phyloP scores from a whole-genome alignment of 2,329 filamentous ascomycete species.

The Penicillium palitans region DNA sequence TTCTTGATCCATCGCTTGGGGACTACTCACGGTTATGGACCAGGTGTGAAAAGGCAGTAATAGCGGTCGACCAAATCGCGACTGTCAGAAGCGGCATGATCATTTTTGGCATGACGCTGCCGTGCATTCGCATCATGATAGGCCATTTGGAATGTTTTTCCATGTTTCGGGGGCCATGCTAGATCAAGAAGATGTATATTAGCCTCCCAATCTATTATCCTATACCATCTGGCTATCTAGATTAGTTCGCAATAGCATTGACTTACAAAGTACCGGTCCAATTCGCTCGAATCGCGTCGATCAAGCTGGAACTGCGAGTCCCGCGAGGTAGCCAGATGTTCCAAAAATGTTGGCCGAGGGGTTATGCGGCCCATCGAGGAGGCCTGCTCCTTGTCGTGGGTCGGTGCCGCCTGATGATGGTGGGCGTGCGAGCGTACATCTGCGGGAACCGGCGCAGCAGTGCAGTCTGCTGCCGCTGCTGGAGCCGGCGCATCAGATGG shows the following conservation, averaged over 20 bases:
- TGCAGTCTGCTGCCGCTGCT: conserved; percentile 13
- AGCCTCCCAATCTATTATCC: background rate
- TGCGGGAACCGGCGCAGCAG: conserved; percentile 18
- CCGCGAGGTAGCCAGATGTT: conserved; percentile 34
- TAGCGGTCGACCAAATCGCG: conserved; percentile 63
- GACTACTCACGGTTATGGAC: conserved; percentile 42
- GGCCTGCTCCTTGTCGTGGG: conserved; percentile 26
- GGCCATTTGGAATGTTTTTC: conserved; percentile 75
- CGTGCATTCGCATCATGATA: conserved; percentile 72
- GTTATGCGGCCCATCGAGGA: conserved; percentile 26
- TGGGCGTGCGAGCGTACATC: conserved; percentile 16
- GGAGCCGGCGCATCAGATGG: conserved; percentile 15
- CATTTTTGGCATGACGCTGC: conserved; percentile 72
- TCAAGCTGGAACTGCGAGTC: conserved; percentile 34
- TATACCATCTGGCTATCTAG: background rate
- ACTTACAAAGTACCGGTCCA: conserved; percentile 63
- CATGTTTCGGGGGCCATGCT: conserved; percentile 62
- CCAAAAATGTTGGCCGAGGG: conserved; percentile 37
- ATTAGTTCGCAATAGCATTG: background rate
- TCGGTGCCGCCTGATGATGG: conserved; percentile 16
- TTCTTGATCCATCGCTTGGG: background rate
- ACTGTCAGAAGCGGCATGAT: conserved; percentile 67
- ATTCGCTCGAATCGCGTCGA: conserved; percentile 42
- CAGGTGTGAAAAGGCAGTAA: conserved; percentile 58
- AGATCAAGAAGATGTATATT: conserved; percentile 2